These are phyloP conservation scores for Atkinsonella texensis DNA, from an alignment of 2,329 filamentous ascomycete species.

Conservation along the genomic window DNA sequence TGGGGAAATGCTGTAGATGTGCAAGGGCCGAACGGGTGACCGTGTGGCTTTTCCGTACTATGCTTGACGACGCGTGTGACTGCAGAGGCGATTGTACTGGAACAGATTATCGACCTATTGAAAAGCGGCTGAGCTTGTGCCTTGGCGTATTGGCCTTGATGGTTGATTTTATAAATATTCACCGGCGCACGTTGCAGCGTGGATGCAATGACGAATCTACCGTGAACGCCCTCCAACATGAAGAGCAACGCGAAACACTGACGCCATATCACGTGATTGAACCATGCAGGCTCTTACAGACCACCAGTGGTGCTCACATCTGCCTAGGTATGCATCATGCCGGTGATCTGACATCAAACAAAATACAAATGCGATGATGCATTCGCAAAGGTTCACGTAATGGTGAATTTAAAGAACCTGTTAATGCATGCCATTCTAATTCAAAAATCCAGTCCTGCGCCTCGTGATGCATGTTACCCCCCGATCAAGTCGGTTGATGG, in stretches of 20 bases:
- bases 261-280: conserved; percentile 10
- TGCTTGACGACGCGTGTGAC: neutral
- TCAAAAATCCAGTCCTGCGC: neutral
- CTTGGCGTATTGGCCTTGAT: too few species aligned
- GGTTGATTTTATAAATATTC: too few species aligned
- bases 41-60: too few species aligned
- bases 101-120: too few species aligned
- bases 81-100: too few species aligned
- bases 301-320: too few species aligned
- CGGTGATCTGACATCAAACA: too few species aligned
- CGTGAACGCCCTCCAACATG: conserved; percentile 6
- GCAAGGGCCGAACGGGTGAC: too few species aligned
- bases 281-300: too few species aligned
- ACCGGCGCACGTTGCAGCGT: neutral
- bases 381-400: neutral
- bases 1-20: neutral
- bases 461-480: neutral
- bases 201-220: neutral
- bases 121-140: too few species aligned
- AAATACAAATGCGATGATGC: too few species aligned
- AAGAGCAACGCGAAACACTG: conserved; percentile 9
- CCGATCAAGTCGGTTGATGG: neutral
- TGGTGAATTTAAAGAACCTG: neutral
- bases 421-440: neutral
- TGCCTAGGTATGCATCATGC: too few species aligned